Evolutionary conservation across 208 protist genomes (phyloP), one percentile per base, ranked within the genome.

Genomic region (Acanthamoeba healyi): DNA sequence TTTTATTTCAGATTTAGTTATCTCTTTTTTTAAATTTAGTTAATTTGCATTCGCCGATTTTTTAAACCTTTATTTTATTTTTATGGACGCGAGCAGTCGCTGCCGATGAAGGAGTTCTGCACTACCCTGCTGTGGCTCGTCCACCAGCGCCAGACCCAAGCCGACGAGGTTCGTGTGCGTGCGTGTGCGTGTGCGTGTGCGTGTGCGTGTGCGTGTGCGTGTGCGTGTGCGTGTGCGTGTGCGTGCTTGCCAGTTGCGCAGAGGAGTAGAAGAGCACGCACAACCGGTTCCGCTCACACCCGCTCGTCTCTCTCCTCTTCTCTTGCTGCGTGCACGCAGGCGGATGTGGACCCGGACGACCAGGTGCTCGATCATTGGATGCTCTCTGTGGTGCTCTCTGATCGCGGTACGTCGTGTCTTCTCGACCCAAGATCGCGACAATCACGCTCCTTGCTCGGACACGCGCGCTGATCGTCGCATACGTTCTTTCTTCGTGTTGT

Each of bases 371-470:
- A 82, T 22, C 34, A 82, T 1, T 82, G 72, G 72, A 34, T 34
- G 17, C 72, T 82, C 38, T 82, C 72, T 19, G 72, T 82, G 19
- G 22, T 82, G 6, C 72, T 82, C 19, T 44, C 72, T 24, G 72
- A 82, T 51, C 72, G 72, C 12, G 72, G 67, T 79, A 79, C 34
- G 22, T n/a, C n/a, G n/a, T n/a, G n/a, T n/a, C n/a, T n/a, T n/a
- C n/a, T n/a, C n/a, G n/a, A n/a, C n/a, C n/a, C n/a, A n/a, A n/a
- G n/a, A n/a, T n/a, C n/a, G n/a, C n/a, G n/a, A n/a, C n/a, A n/a
- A n/a, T n/a, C n/a, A n/a, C n/a, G n/a, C n/a, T n/a, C n/a, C n/a
- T n/a, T n/a, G n/a, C n/a, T n/a, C n/a, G n/a, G n/a, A n/a, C n/a
- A n/a, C n/a, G n/a, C n/a, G n/a, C n/a, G n/a, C n/a, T n/a, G n/a